These are phyloP conservation scores for Turnera subulata DNA, from an alignment of 345 rosid genomes.

Conservation along the genomic window DNA sequence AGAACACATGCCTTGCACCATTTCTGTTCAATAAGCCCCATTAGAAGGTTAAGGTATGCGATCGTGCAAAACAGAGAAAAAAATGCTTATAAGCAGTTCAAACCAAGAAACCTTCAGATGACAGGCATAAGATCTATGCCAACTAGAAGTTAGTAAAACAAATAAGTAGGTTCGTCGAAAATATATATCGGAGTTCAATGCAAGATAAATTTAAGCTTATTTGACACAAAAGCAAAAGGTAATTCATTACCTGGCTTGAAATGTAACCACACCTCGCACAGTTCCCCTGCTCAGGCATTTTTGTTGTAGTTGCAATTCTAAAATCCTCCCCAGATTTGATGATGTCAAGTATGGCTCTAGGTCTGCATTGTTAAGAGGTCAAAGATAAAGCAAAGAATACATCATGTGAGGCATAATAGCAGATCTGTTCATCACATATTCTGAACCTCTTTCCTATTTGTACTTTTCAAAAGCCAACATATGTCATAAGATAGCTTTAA, in stretches of 20 bases:
- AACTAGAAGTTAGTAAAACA: not conserved
- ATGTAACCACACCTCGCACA: conserved; percentile 94
- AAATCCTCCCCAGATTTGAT: conserved; percentile 86
- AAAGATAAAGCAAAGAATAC: not conserved
- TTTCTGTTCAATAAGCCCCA: conserved; percentile 41
- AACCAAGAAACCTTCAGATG: not conserved
- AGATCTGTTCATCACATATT: not conserved
- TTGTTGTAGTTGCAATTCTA: conserved; percentile 70
- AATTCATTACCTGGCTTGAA: conserved; percentile 95
- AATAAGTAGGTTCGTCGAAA: not conserved
- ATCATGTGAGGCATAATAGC: not conserved
- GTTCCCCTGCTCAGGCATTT: conserved; percentile 96
- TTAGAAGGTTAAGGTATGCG: not conserved
- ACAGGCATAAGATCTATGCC: not conserved
- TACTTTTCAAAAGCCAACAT: too few species aligned
- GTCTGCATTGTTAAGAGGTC: conserved; percentile 44
- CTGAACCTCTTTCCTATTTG: too few species aligned
- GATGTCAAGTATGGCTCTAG: conserved; percentile 84
- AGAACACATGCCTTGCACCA: conserved; percentile 95
- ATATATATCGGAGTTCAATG: not conserved
- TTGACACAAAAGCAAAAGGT: conserved; percentile 9
- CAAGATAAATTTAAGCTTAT: not conserved
- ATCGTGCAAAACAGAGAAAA: not conserved
- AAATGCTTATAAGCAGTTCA: not conserved
- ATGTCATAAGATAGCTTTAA: too few species aligned